Percentiles rank a stretch among this genome's conserved stretches.
Conservation (phyloP, 176 grass and related monocot genomes). For the Bromus sterilis region DNA sequence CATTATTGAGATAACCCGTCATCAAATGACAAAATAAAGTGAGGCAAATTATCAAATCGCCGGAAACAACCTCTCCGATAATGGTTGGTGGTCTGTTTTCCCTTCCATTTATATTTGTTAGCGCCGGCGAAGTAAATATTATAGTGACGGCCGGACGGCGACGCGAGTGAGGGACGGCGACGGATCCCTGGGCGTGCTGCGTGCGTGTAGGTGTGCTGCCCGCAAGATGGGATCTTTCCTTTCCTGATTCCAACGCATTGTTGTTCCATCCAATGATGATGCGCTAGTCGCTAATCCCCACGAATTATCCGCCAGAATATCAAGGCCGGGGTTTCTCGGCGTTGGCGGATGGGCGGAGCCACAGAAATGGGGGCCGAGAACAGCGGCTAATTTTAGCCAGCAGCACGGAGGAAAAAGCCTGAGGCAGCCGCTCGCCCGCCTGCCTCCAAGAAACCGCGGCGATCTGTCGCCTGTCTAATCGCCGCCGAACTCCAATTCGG, state of each 20-base stretch:
- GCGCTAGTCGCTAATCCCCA: conserved; percentile 6
- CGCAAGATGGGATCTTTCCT: conserved; percentile 9
- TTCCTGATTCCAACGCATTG: conserved; percentile 1
- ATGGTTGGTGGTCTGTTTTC: background rate
- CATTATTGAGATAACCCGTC: too few species aligned
- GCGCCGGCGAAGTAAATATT: background rate
- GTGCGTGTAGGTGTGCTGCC: background rate
- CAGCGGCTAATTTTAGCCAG: conserved; percentile 38
- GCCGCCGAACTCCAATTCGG: background rate
- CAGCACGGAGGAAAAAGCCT: background rate
- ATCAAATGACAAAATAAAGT: too few species aligned
- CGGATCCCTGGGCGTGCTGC: background rate
- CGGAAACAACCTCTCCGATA: background rate
- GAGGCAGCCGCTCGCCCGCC: conserved; percentile 22
- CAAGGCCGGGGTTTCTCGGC: conserved; percentile 4
- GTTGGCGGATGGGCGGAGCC: conserved; percentile 25
- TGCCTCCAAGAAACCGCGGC: conserved; percentile 9
- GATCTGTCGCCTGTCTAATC: conserved; percentile 9
- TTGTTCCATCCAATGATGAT: conserved; percentile 1
- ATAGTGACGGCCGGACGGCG: background rate
- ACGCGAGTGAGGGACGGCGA: background rate
- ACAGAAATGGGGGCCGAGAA: conserved; percentile 30
- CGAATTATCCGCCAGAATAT: conserved; percentile 12
- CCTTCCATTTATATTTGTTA: background rate
- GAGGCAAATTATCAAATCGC: too few species aligned